Conservation (phyloP, 441 rosid species). For the Pelargonium australe region DNA sequence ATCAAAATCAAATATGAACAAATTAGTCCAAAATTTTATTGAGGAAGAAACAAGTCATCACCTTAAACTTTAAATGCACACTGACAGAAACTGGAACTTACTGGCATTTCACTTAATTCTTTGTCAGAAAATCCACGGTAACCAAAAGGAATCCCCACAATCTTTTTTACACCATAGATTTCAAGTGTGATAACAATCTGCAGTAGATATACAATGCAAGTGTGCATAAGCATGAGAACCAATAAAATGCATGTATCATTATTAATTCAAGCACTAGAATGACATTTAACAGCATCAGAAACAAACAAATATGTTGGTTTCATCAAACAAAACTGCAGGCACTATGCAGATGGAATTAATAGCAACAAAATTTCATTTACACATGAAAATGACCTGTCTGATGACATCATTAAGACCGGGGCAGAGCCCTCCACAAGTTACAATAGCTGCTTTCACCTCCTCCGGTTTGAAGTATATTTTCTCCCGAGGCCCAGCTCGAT, state of each 20-base stretch:
- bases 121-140: slow-evolving; percentile 78
- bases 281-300: background rate
- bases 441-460: slow-evolving; percentile 87
- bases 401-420: slow-evolving; percentile 98
- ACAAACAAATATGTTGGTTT: background rate
- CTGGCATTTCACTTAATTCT: slow-evolving; percentile 72
- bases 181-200: slow-evolving; percentile 96
- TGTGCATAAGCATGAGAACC: background rate
- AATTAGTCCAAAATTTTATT: background rate
- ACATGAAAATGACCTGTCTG: slow-evolving; percentile 58
- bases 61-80: background rate
- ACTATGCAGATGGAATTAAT: background rate
- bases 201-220: slow-evolving; percentile 21
- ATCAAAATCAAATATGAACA: slow-evolving; percentile 19
- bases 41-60: background rate
- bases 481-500: slow-evolving; percentile 96
- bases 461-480: slow-evolving; percentile 85
- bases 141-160: slow-evolving; percentile 91
- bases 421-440: slow-evolving; percentile 97
- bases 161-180: slow-evolving; percentile 92
- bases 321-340: too few species aligned
- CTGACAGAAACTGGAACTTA: slow-evolving; percentile 26
- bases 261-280: slow-evolving; percentile 8
- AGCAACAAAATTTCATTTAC: slow-evolving; percentile 13
- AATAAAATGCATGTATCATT: too few species aligned